Conservation (phyloP, 345 rosid species). For the rapeseed (Brassica napus) region Da-Ae NC_063440.1:822001-822500, state of each 20-base stretch:
- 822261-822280: not conserved
- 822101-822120: not conserved
- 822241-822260: not conserved
- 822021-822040: not conserved
- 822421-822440: conserved; percentile 13
- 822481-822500: conserved; percentile 15
- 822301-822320: too few species aligned
- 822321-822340: not conserved
- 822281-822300: not conserved
- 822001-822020: not conserved
- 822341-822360: not conserved
- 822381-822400: conserved; percentile 18
- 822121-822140: conserved; percentile 28
- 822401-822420: conserved; percentile 26
- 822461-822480: conserved; percentile 26
- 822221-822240: not conserved
- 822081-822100: not conserved
- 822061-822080: conserved; percentile 8
- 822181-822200: conserved; percentile 8
- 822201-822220: not conserved
- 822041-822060: not conserved
- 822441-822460: conserved; percentile 33
- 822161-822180: not conserved
- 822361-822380: conserved; percentile 16
- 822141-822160: conserved; percentile 6